Percentiles rank a stretch among this genome's conserved stretches.
These are phyloP conservation scores for Fusarium sororula DNA, from an alignment of 2,329 filamentous ascomycete genomes.

Conservation along the genomic window DNA sequence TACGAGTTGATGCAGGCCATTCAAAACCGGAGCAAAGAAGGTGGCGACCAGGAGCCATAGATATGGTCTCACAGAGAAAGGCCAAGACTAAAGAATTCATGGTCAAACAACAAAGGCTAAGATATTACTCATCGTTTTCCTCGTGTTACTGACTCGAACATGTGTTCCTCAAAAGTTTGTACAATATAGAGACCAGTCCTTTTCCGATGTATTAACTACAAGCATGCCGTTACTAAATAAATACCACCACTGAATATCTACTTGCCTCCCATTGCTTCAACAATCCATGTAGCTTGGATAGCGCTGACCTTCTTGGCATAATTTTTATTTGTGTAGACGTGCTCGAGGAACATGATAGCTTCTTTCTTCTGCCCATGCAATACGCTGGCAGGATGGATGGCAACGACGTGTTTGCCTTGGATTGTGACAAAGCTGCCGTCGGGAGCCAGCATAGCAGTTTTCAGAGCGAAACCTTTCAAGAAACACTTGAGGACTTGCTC, in stretches of 20 bases:
- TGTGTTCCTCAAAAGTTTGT: neutral
- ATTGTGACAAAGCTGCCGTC: constrained; percentile 70
- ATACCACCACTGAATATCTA: constrained; percentile 5
- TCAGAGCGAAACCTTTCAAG: constrained; percentile 67
- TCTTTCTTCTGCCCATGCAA: constrained; percentile 70
- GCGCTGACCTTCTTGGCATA: constrained; percentile 73
- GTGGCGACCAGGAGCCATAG: constrained; percentile 42
- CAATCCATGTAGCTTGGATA: constrained; percentile 68
- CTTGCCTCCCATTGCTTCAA: constrained; percentile 55
- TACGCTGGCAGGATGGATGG: constrained; percentile 70
- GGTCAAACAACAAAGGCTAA: neutral
- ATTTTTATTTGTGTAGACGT: constrained; percentile 72
- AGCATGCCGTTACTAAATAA: neutral
- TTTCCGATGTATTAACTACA: constrained; percentile 14
- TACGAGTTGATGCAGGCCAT: constrained; percentile 95
- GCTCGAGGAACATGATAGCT: constrained; percentile 74
- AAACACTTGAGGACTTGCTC: constrained; percentile 68
- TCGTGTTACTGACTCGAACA: neutral
- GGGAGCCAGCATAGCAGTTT: constrained; percentile 68
- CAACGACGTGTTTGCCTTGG: constrained; percentile 67
- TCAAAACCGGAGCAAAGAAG: constrained; percentile 48
- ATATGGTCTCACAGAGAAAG: constrained; percentile 11
- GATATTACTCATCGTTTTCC: neutral
- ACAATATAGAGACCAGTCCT: constrained; percentile 25
- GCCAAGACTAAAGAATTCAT: neutral